Conservation (phyloP, 805 yeast species). For the Suhomyces sp. region DNA sequence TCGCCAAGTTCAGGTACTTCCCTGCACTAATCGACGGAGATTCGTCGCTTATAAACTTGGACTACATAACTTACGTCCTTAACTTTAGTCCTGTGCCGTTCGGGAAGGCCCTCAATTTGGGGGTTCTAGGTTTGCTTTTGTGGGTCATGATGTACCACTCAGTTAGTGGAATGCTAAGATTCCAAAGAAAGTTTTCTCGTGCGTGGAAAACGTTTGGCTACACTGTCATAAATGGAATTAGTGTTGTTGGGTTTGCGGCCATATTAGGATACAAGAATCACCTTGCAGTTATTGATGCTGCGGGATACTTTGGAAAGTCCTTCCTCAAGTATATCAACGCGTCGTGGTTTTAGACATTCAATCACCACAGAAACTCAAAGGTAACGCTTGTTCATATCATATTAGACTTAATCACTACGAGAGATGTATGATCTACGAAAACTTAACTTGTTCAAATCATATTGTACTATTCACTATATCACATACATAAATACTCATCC, state of each 20-base stretch:
- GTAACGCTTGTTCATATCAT: too few relatives aligned
- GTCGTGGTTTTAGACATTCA: conserved; percentile 6
- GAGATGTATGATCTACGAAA: not conserved
- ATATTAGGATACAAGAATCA: conserved; percentile 24
- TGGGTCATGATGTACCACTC: conserved; percentile 50
- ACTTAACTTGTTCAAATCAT: not conserved
- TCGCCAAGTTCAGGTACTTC: conserved; percentile 42
- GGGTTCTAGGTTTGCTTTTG: conserved; percentile 32
- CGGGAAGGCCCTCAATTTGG: conserved; percentile 27
- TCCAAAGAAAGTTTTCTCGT: conserved; percentile 38
- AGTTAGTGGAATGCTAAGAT: conserved; percentile 51
- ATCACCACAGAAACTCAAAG: too few relatives aligned
- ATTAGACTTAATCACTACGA: not conserved
- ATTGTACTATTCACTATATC: not conserved
- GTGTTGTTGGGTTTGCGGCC: conserved; percentile 37
- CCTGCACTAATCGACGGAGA: conserved; percentile 66
- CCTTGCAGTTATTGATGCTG: conserved; percentile 15
- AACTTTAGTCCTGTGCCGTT: conserved; percentile 12
- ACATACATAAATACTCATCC: not conserved
- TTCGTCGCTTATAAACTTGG: conserved; percentile 52
- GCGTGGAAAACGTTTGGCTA: conserved; percentile 47
- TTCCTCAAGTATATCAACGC: conserved; percentile 27
- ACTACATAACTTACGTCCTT: conserved; percentile 43
- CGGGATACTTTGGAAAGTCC: conserved; percentile 28
- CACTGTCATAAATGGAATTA: conserved; percentile 32